Conservation (phyloP, 202 grass and related monocot genomes). For the Saccharum hybrid region DNA sequence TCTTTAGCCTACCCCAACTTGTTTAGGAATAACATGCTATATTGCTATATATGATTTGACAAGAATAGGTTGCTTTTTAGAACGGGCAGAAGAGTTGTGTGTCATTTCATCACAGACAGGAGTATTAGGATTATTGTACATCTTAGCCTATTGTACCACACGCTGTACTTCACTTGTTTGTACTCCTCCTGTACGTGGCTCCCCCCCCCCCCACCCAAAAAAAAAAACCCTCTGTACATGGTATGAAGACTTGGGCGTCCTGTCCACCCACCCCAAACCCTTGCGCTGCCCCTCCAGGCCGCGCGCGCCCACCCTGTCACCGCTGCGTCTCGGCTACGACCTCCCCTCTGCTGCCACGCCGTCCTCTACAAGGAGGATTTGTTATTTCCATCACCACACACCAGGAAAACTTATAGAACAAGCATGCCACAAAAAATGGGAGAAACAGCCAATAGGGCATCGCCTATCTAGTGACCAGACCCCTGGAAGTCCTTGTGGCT, state of each 20-base stretch:
- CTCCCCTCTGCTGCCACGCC: no score
- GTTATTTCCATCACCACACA: not conserved
- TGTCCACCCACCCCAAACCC: no score
- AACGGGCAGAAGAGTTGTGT: not conserved
- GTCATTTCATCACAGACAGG: not conserved
- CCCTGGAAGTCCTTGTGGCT: not conserved
- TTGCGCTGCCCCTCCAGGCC: no score
- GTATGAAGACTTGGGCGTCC: no score
- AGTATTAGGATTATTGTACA: no score
- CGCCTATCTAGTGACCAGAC: not conserved
- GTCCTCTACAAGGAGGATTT: not conserved
- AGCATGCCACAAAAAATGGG: not conserved
- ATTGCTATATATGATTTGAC: not conserved
- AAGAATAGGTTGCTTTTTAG: not conserved
- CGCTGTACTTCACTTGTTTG: no score
- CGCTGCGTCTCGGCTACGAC: no score
- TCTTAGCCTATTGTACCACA: no score
- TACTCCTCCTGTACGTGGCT: no score
- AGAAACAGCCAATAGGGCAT: not conserved
- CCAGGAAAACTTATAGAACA: not conserved
- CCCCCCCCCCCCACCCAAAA: no score
- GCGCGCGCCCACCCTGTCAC: no score
- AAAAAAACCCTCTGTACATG: no score
- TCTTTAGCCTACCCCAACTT: not conserved
- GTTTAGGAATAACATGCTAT: not conserved